Base-by-base conservation (phyloP, 306 rosid species). In the Pueraria montana region DNA sequence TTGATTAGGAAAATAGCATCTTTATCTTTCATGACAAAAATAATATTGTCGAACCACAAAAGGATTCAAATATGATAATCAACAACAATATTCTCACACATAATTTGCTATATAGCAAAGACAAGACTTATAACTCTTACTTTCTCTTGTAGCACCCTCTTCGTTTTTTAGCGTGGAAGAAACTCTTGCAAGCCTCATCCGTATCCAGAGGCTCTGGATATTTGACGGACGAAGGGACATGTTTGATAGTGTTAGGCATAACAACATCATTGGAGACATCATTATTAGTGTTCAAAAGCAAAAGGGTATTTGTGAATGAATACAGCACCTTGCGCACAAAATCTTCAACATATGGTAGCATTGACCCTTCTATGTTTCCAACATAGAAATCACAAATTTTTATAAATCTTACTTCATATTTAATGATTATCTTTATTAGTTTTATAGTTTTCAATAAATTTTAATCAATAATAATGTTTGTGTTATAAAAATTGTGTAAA, bases 221-320 rank as follows among this genome's bases (percentile, higher is more conserved):
- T 16, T 23, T 68, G 0, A 6, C 1, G 11, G 58, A 61, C 3
- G 64, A 27, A 64, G 80, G 24, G 26, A 53, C 61, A 65, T 82
- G 70, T 74, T 42, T 64, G 76, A 40, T 9, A 17, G 59, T 50
- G 30, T n/a, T 6, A 63, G 85, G 64, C 2, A 30, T 8, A 34
- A 36, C 23, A 18, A 21, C 36, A 52, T 72, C 73, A 14, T 36
- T 38, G 11, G 32, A 66, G n/a, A n/a, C n/a, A n/a, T n/a, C n/a
- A n/a, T n/a, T n/a, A n/a, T n/a, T n/a, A n/a, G n/a, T n/a, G 77
- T 82, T 75, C 71, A 81, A 66, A 4, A 84, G 58, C 13, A 80
- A 67, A 74, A 80, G 84, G 73, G 87, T 21, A 16, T 80, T 80
- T 21, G 84, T 58, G 70, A 85, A 80, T 23, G 85, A 80, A 24